phyloP scores from a whole-genome alignment of 2,329 filamentous ascomycete genomes.

The Fusarium ramigenum region DNA sequence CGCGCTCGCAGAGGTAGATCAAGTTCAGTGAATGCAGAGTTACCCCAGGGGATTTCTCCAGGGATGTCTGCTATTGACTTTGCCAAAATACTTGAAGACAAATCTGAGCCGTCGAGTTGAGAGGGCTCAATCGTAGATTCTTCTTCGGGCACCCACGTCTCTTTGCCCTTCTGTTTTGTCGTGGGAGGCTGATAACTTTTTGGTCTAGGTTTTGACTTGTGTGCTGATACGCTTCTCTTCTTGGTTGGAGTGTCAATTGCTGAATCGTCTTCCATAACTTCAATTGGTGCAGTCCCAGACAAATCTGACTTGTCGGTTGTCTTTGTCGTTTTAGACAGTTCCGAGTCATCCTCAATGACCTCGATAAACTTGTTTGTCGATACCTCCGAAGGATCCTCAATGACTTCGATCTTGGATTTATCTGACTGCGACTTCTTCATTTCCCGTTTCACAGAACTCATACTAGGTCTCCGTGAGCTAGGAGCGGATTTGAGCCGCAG shows the following conservation, averaged over 20 bases:
- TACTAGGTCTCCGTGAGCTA: slow-evolving; percentile 37
- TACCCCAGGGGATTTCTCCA: slow-evolving; percentile 69
- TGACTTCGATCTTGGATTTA: slow-evolving; percentile 16
- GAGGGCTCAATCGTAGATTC: slow-evolving; percentile 40
- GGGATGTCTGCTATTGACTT: slow-evolving; percentile 66
- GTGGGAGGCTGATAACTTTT: slow-evolving; percentile 36
- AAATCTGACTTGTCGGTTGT: slow-evolving; percentile 8
- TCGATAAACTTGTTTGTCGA: slow-evolving; percentile 23
- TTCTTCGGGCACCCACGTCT: slow-evolving; percentile 45
- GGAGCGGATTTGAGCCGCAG: slow-evolving; percentile 44
- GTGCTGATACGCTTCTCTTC: slow-evolving; percentile 42
- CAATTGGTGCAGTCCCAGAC: slow-evolving; percentile 30
- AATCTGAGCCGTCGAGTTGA: slow-evolving; percentile 44
- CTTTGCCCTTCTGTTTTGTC: slow-evolving; percentile 41
- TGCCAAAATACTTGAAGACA: slow-evolving; percentile 51
- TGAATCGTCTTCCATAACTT: slow-evolving; percentile 51
- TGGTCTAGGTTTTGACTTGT: slow-evolving; percentile 40
- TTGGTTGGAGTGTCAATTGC: slow-evolving; percentile 53
- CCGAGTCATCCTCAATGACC: slow-evolving; percentile 27
- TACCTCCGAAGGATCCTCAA: slow-evolving; percentile 20
- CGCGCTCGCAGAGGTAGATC: slow-evolving; percentile 60
- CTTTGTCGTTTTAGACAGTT: slow-evolving; percentile 32
- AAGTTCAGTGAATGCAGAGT: slow-evolving; percentile 73
- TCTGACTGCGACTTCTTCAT: slow-evolving; percentile 35
- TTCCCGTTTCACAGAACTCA: slow-evolving; percentile 44